Percentiles rank a stretch among this genome's conserved stretches.
Conservation (phyloP, 257 asterid genomes). For the Solanum chilense region DNA sequence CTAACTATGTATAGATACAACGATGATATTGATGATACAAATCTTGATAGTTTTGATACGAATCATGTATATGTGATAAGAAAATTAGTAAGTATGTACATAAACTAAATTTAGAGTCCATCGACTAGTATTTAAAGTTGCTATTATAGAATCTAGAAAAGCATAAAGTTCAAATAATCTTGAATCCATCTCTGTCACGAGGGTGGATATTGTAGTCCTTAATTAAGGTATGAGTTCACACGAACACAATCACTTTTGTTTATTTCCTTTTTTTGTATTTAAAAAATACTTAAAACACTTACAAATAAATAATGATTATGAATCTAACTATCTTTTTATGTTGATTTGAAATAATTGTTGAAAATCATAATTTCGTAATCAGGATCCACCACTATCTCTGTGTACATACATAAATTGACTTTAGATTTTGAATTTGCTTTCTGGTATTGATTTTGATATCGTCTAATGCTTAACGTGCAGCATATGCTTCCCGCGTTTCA, state of each 20-base stretch:
- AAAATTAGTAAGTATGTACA: background rate
- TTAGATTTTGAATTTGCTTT: background rate
- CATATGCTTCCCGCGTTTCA: constrained; percentile 6
- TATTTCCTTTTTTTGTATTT: background rate
- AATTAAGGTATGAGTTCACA: background rate
- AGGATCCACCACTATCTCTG: background rate
- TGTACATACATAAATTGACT: background rate
- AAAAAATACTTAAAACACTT: background rate
- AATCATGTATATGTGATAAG: background rate
- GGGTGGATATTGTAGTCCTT: background rate
- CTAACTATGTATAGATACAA: background rate
- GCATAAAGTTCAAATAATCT: background rate
- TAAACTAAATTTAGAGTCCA: background rate
- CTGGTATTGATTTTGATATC: background rate
- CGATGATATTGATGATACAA: background rate
- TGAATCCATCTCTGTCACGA: background rate
- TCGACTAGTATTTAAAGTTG: background rate
- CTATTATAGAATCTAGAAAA: background rate
- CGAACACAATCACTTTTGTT: background rate
- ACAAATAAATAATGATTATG: background rate
- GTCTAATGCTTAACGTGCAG: background rate
- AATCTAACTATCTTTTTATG: background rate
- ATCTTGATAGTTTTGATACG: background rate
- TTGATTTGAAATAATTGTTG: background rate
- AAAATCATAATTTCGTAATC: background rate